These are phyloP conservation scores for Cystoisospora suis DNA, from an alignment of 169 alveolate genomes.

Conservation along the genomic window DNA sequence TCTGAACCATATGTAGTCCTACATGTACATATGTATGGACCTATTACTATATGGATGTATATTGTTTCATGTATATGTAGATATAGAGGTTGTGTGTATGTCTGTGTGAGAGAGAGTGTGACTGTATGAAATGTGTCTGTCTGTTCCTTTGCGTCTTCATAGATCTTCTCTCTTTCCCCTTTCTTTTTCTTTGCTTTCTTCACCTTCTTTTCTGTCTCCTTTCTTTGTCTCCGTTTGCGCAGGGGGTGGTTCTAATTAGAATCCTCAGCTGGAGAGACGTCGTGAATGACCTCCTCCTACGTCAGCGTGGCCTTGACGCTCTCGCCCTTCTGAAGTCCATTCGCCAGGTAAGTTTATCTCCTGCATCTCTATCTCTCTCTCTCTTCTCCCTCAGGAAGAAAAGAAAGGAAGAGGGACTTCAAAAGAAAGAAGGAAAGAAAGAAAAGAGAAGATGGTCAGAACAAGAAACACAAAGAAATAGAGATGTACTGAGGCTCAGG, in stretches of 20 bases:
- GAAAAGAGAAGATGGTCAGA: no score
- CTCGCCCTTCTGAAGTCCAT: conserved; percentile 4
- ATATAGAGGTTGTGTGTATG: not conserved
- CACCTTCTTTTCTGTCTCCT: not conserved
- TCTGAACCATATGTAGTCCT: not conserved
- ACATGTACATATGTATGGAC: not conserved
- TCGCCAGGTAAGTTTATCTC: not conserved
- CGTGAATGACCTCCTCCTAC: not conserved
- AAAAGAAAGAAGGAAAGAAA: no score
- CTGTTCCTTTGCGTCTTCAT: not conserved
- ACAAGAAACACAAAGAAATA: no score
- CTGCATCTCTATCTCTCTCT: not conserved
- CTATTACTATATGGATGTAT: not conserved
- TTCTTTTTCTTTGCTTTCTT: not conserved
- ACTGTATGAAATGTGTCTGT: no score
- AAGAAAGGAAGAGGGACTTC: no score
- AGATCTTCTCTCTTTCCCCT: not conserved
- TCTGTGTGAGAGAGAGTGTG: not conserved
- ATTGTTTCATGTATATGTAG: no score
- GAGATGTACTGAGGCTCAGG: no score
- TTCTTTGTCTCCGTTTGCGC: not conserved
- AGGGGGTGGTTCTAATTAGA: not conserved
- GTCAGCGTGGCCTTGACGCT: not conserved
- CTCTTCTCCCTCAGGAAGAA: not conserved
- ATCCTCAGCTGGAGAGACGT: conserved; percentile 2